phyloP scores from a whole-genome alignment of 495 filamentous ascomycete genomes.

The Daldinia bambusicola region DNA sequence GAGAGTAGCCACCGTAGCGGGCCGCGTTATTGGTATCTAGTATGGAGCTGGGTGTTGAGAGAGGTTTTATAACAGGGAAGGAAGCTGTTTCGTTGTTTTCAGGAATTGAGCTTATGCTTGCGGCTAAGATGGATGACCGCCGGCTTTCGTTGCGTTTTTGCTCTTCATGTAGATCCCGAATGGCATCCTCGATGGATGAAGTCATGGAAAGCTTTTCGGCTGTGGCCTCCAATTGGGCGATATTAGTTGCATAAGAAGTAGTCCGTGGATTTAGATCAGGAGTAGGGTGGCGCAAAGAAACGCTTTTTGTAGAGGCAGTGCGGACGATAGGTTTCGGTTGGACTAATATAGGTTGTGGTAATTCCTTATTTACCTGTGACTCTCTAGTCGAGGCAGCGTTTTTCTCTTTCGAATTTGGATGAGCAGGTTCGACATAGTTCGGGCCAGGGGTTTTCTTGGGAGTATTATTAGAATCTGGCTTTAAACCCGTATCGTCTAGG shows the following conservation, averaged over 20 bases:
- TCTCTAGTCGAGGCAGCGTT: constrained; percentile 14
- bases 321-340: constrained; percentile 63
- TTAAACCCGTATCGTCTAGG: constrained; percentile 14
- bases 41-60: constrained; percentile 73
- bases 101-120: constrained; percentile 51
- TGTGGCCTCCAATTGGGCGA: constrained; percentile 82
- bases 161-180: constrained; percentile 80
- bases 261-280: constrained; percentile 79
- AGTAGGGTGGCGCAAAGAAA: constrained; percentile 75
- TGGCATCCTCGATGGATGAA: constrained; percentile 83
- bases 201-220: constrained; percentile 83
- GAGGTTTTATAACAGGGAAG: constrained; percentile 54
- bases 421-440: constrained; percentile 7
- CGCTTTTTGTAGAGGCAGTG: constrained; percentile 67
- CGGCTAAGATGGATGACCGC: constrained; percentile 62
- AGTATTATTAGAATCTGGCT: constrained; percentile 5
- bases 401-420: constrained; percentile 19
- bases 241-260: constrained; percentile 78
- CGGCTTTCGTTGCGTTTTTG: constrained; percentile 76
- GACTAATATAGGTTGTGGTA: constrained; percentile 40
- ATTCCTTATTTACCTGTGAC: constrained; percentile 25
- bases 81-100: constrained; percentile 51
- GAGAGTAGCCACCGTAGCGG: constrained; percentile 77
- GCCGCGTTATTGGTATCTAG: constrained; percentile 72
- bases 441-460: constrained; percentile 3